phyloP scores from a whole-genome alignment of 257 asterid genomes.

The Solanum habrochaites region DNA sequence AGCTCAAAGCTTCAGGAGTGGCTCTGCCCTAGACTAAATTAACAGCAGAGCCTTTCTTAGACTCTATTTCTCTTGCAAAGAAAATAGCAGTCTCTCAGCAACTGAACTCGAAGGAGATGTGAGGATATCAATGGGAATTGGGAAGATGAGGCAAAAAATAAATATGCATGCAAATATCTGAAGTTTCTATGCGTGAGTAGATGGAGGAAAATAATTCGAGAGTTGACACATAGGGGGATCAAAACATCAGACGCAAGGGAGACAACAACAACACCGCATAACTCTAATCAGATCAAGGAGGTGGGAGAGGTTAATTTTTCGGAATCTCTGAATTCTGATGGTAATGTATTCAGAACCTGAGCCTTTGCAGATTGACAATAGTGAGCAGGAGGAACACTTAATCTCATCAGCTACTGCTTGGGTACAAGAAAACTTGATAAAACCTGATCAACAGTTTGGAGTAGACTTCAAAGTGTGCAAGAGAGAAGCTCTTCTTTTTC shows the following conservation, averaged over 20 bases:
- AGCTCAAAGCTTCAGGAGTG: background rate
- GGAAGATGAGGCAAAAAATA: background rate
- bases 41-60: background rate
- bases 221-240: background rate
- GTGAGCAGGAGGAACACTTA: background rate
- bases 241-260: background rate
- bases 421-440: background rate
- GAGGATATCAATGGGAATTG: background rate
- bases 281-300: background rate
- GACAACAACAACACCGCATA: background rate
- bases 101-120: background rate
- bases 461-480: background rate
- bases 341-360: background rate
- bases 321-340: background rate
- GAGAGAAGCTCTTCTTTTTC: background rate
- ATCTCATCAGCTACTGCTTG: background rate
- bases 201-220: background rate
- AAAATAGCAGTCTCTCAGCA: background rate
- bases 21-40: background rate
- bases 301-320: background rate
- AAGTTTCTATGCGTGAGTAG: background rate
- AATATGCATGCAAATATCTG: background rate
- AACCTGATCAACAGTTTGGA: background rate
- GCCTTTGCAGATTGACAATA: background rate
- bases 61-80: background rate